phyloP scores from a whole-genome alignment of 2,329 filamentous ascomycete species.

The Alternaria postmessia region DNA sequence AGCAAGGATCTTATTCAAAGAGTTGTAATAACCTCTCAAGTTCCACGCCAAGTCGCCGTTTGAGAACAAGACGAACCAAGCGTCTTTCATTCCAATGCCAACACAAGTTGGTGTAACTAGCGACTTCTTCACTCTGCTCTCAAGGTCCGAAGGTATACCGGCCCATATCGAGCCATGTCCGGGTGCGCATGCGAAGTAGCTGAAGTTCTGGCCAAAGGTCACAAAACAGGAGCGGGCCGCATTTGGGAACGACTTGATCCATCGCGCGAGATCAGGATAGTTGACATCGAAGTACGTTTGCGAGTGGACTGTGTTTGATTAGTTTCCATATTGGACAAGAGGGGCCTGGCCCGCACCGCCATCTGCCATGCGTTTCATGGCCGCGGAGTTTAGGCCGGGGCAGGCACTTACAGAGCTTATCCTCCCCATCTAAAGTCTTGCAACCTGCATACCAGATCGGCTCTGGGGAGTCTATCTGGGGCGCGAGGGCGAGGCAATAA shows the following conservation, averaged over 20 bases:
- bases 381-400: slow-evolving; percentile 8
- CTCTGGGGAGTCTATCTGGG: slow-evolving; percentile 34
- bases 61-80: slow-evolving; percentile 47
- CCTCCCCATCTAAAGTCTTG: slow-evolving; percentile 43
- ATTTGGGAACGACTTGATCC: slow-evolving; percentile 40
- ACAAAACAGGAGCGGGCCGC: slow-evolving; percentile 41
- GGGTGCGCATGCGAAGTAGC: slow-evolving; percentile 45
- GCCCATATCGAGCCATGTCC: slow-evolving; percentile 46
- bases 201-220: slow-evolving; percentile 43
- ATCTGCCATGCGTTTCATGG: slow-evolving; percentile 16
- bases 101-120: slow-evolving; percentile 43
- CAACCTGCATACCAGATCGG: slow-evolving; percentile 47
- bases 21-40: slow-evolving; percentile 42
- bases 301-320: slow-evolving; percentile 39
- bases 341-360: slow-evolving; percentile 14
- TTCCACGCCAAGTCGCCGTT: slow-evolving; percentile 44
- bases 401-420: slow-evolving; percentile 45
- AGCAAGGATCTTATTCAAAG: slow-evolving; percentile 39
- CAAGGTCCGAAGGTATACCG: slow-evolving; percentile 42
- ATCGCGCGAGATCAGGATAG: slow-evolving; percentile 42
- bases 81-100: slow-evolving; percentile 38
- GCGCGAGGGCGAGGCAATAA: slow-evolving; percentile 46
- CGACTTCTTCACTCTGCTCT: slow-evolving; percentile 45
- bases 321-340: slow-evolving; percentile 16
- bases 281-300: slow-evolving; percentile 42